Percentiles rank a stretch among this genome's conserved stretches.
phyloP scores from a whole-genome alignment of 1,139 yeast species.

The Pneumocystis murina region DNA sequence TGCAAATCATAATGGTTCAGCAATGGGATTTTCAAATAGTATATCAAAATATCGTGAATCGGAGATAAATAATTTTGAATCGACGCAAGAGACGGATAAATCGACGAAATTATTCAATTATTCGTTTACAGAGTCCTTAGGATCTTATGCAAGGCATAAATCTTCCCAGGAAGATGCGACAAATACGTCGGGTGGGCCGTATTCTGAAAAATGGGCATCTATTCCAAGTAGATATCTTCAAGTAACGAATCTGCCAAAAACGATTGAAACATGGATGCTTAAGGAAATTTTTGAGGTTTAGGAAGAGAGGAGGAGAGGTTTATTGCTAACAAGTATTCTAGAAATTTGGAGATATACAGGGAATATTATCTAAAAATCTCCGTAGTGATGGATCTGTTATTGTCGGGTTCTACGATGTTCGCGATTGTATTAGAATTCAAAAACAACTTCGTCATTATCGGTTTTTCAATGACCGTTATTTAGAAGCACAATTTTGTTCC shows the following conservation, averaged over 20 bases:
- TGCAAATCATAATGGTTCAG: neutral
- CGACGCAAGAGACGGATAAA: neutral
- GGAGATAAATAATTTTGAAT: neutral
- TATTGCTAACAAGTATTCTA: neutral
- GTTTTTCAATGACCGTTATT: conserved; percentile 11
- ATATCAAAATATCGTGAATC: neutral
- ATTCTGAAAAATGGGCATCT: neutral
- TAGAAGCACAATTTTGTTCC: conserved; percentile 11
- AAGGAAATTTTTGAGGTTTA: conserved; percentile 11
- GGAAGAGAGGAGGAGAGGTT: neutral
- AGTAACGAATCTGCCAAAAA: conserved; percentile 12
- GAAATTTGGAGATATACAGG: conserved; percentile 17
- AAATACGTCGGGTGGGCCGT: neutral
- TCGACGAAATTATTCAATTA: neutral
- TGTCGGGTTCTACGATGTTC: conserved; percentile 19
- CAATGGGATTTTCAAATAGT: neutral
- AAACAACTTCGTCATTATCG: conserved; percentile 16
- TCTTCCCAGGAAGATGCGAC: neutral
- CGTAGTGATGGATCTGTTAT: conserved; percentile 15
- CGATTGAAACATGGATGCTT: conserved; percentile 9
- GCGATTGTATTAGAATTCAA: conserved; percentile 19
- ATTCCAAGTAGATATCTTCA: conserved; percentile 13
- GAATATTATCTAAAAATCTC: conserved; percentile 15
- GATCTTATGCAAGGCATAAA: neutral
- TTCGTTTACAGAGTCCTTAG: neutral